Percentiles rank a stretch among this genome's conserved stretches.
Conservation (phyloP, 345 rosid species). For the Populus euphratica region DNA sequence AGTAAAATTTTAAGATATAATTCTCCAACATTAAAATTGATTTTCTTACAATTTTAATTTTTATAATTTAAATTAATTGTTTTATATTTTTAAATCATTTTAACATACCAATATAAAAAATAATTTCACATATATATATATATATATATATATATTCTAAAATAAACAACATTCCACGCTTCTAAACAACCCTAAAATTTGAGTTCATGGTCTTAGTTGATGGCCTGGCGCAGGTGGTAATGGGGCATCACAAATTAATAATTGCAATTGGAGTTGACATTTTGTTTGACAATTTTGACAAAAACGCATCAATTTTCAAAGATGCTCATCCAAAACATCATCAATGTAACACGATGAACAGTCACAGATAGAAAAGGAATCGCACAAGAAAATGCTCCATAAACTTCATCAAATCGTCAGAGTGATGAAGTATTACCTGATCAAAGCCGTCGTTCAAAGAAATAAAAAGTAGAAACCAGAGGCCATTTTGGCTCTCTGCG, state of each 20-base stretch:
- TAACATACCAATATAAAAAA: too few species aligned
- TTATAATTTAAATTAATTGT: too few species aligned
- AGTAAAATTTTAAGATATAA: too few species aligned
- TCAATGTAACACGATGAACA: background rate
- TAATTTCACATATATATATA: too few species aligned
- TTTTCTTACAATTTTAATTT: too few species aligned
- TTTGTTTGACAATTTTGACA: background rate
- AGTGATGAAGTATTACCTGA: background rate
- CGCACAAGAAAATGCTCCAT: background rate
- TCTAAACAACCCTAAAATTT: too few species aligned
- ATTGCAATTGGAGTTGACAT: background rate
- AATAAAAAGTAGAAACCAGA: background rate
- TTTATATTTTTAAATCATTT: too few species aligned
- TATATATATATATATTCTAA: too few species aligned
- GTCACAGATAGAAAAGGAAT: background rate
- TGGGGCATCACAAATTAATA: too few species aligned
- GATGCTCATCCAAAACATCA: background rate
- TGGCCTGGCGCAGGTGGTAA: too few species aligned
- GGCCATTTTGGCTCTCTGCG: too few species aligned
- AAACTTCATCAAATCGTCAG: background rate
- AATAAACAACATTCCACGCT: rapidly evolving
- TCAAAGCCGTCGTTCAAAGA: background rate
- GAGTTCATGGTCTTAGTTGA: too few species aligned
- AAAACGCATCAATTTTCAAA: background rate
- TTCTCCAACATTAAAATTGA: rapidly evolving